A percentile compares a stretch with the other conserved stretches of the same genome.
phyloP scores from a whole-genome alignment of 768 basidiomycete species.

The Coprinellus micaceus region DNA sequence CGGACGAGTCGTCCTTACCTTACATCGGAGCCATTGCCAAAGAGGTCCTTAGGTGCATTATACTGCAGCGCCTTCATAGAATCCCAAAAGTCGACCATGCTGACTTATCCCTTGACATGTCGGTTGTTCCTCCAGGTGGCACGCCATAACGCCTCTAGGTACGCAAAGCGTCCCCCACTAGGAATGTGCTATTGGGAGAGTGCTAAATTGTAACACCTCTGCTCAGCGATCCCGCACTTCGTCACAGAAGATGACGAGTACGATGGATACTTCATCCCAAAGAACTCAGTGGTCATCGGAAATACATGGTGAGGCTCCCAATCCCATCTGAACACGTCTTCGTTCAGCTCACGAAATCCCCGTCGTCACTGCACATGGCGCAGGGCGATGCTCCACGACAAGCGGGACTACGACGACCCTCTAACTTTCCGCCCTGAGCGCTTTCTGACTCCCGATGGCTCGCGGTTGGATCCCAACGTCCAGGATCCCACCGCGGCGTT shows the following conservation, averaged over 20 bases:
- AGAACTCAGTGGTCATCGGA: constrained; percentile 17
- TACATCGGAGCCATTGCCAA: constrained; percentile 20
- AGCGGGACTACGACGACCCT: constrained; percentile 19
- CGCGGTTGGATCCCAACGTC: constrained; percentile 14
- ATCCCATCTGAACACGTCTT: not conserved
- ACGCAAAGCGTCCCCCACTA: too few species aligned
- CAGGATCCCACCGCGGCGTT: constrained; percentile 20
- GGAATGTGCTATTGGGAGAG: not conserved
- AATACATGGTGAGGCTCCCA: constrained; percentile 16
- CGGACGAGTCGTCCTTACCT: constrained; percentile 16
- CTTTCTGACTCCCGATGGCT: constrained; percentile 18
- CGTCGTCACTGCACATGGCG: too few species aligned
- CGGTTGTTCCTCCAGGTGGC: not conserved
- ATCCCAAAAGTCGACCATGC: not conserved
- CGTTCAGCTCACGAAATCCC: not conserved
- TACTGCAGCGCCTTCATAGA: not conserved
- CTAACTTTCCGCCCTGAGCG: constrained; percentile 18
- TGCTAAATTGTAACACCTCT: not conserved
- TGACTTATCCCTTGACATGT: too few species aligned
- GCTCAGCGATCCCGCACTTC: constrained; percentile 19
- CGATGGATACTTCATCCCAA: constrained; percentile 17
- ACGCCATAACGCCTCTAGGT: constrained; percentile 9
- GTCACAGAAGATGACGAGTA: constrained; percentile 20
- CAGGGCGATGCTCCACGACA: constrained; percentile 22
- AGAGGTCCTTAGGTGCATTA: constrained; percentile 18